Percentiles rank a stretch among this genome's conserved stretches.
These are phyloP conservation scores for Hyphopichia buzzinii DNA, from an alignment of 1,139 yeast genomes.

Conservation along the genomic window DNA sequence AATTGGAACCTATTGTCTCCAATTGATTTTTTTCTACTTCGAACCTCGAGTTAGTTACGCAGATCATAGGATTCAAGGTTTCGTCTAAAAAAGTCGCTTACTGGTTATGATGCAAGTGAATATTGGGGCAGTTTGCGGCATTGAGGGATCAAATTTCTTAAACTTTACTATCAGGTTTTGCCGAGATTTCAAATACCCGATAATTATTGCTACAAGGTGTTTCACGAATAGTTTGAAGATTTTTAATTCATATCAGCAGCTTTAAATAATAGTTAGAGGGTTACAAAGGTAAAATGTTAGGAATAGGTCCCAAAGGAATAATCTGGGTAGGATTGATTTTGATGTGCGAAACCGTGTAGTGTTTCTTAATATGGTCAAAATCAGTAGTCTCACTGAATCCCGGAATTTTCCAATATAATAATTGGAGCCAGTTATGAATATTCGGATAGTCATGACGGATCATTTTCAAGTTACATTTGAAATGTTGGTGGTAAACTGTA, in stretches of 20 bases:
- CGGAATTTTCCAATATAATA: slow-evolving; percentile 80
- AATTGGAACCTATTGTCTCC: too few relatives aligned
- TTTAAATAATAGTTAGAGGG: background rate
- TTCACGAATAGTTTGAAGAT: too few relatives aligned
- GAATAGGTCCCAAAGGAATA: slow-evolving; percentile 88
- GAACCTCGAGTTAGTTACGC: too few relatives aligned
- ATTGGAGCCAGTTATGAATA: slow-evolving; percentile 75
- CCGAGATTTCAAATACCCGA: too few relatives aligned
- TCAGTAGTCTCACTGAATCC: slow-evolving; percentile 79
- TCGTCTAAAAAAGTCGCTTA: background rate
- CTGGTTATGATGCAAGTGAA: background rate
- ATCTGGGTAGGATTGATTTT: slow-evolving; percentile 79
- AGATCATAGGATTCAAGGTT: too few relatives aligned
- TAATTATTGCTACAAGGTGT: too few relatives aligned
- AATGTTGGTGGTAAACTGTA: slow-evolving; percentile 23
- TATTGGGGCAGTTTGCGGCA: background rate
- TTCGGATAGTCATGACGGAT: slow-evolving; percentile 80
- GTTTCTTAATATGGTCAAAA: slow-evolving; percentile 85
- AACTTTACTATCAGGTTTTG: too few relatives aligned
- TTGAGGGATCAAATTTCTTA: too few relatives aligned
- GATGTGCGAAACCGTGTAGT: slow-evolving; percentile 81
- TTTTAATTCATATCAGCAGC: too few relatives aligned
- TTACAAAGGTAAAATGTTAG: slow-evolving; percentile 51
- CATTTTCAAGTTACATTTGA: slow-evolving; percentile 85
- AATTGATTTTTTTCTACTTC: too few relatives aligned